phyloP scores from a whole-genome alignment of 192 early-diverging fungal genomes.

The Spinellus fusiger region DNA sequence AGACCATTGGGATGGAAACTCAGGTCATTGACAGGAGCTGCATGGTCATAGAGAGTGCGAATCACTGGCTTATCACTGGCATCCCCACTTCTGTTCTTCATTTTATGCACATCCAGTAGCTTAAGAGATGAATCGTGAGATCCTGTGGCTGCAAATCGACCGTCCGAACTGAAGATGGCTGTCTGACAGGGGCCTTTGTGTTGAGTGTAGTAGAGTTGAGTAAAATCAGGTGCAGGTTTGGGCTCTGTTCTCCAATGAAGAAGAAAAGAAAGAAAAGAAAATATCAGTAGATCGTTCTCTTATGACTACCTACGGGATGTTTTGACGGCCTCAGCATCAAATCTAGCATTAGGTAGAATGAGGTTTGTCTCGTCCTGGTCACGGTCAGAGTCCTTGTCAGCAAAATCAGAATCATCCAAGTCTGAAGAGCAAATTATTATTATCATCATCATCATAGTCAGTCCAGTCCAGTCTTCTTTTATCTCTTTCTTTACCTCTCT shows the following conservation, averaged over 20 bases:
- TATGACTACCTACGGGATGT: background rate
- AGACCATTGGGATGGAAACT: constrained; percentile 91
- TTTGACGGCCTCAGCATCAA: constrained; percentile 1
- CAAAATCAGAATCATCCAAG: constrained; percentile 18
- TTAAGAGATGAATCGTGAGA: constrained; percentile 85
- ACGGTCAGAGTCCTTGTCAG: constrained; percentile 15
- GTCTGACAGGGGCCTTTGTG: constrained; percentile 30
- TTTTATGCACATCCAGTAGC: constrained; percentile 81
- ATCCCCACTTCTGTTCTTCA: constrained; percentile 62
- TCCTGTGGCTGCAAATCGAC: constrained; percentile 83
- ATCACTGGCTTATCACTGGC: constrained; percentile 80
- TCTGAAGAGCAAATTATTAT: too few relatives aligned
- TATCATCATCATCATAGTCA: too few relatives aligned
- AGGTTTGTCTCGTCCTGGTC: constrained; percentile 11
- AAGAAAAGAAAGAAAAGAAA: background rate
- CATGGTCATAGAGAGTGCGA: constrained; percentile 85
- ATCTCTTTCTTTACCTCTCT: constrained; percentile 38
- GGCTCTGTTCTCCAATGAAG: too few relatives aligned
- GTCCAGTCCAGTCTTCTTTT: background rate
- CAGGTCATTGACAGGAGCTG: constrained; percentile 72
- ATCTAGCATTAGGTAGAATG: background rate
- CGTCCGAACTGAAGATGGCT: constrained; percentile 49
- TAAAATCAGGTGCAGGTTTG: constrained; percentile 23
- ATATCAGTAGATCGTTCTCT: background rate
- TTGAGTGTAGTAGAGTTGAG: constrained; percentile 30